phyloP scores from a whole-genome alignment of 2,329 filamentous ascomycete species.

The Xylogone sp. region DNA sequence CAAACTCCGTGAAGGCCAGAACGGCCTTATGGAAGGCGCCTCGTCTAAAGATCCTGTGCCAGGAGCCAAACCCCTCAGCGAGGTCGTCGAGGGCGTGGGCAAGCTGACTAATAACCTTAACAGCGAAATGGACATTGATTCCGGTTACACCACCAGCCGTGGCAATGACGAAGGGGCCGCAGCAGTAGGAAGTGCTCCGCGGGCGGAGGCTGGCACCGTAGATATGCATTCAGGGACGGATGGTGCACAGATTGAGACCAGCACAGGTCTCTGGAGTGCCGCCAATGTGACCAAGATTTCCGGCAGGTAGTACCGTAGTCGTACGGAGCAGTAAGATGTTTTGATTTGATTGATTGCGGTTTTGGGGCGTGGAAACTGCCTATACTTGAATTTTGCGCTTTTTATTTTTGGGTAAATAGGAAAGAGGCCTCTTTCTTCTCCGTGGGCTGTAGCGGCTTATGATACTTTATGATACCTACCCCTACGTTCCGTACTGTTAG shows the following conservation, averaged over 20 bases:
- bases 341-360: no score
- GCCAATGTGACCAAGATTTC: slow-evolving; percentile 17
- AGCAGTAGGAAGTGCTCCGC: not conserved
- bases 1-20: slow-evolving; percentile 62
- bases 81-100: slow-evolving; percentile 26
- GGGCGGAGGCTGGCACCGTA: slow-evolving; percentile 5
- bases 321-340: no score
- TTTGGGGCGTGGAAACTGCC: no score
- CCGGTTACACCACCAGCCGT: no score
- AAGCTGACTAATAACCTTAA: not conserved
- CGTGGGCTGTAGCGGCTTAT: no score
- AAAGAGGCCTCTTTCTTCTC: no score
- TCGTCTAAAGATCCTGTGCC: slow-evolving; percentile 46
- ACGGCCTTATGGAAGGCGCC: slow-evolving; percentile 58
- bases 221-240: slow-evolving; percentile 18
- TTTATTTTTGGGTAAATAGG: no score
- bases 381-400: no score
- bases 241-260: slow-evolving; percentile 47
- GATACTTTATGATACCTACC: no score
- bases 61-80: slow-evolving; percentile 29
- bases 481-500: no score
- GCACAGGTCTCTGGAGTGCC: slow-evolving; percentile 55
- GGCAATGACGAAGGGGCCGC: slow-evolving; percentile 11
- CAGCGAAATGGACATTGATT: slow-evolving; percentile 15
- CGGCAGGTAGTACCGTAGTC: not conserved